These are phyloP conservation scores for Omphalea diandra DNA, from an alignment of 441 rosid genomes.

Conservation along the genomic window DNA sequence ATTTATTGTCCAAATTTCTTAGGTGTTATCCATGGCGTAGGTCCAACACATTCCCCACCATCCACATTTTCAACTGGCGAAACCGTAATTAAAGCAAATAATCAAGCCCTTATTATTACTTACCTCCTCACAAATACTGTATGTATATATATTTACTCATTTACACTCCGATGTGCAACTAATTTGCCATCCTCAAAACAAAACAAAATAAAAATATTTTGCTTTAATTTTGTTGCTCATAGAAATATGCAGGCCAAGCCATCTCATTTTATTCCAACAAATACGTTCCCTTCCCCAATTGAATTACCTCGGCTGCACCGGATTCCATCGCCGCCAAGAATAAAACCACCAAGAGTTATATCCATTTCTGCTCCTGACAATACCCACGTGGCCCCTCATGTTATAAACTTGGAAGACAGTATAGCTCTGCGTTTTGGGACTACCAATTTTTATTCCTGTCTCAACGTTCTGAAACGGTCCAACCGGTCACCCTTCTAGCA, in stretches of 20 bases:
- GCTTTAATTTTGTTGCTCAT: not conserved
- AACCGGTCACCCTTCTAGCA: constrained; percentile 42
- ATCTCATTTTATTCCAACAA: constrained; percentile 29
- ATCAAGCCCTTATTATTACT: not conserved
- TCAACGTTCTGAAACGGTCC: constrained; percentile 61
- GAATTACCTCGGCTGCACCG: constrained; percentile 33
- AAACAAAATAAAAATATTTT: not conserved
- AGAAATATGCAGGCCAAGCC: constrained; percentile 40
- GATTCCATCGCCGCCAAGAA: constrained; percentile 25
- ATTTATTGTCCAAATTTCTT: not conserved
- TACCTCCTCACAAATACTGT: not conserved
- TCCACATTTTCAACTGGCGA: constrained; percentile 11
- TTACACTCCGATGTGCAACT: not conserved
- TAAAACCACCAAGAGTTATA: constrained; percentile 39
- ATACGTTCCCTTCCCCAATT: constrained; percentile 37
- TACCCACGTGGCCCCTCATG: constrained; percentile 5
- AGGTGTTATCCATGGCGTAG: not conserved
- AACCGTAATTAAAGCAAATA: constrained; percentile 25
- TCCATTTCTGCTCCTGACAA: constrained; percentile 45
- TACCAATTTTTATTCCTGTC: constrained; percentile 81
- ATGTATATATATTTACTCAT: not conserved
- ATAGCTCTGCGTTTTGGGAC: constrained; percentile 80
- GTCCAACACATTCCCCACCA: not conserved
- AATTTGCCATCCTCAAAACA: not conserved
- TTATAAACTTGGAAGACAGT: constrained; percentile 40